A percentile compares a stretch with the other conserved stretches of the same genome.
These are phyloP conservation scores for Suillus lakei DNA, from an alignment of 768 basidiomycete genomes.

Conservation along the genomic window DNA sequence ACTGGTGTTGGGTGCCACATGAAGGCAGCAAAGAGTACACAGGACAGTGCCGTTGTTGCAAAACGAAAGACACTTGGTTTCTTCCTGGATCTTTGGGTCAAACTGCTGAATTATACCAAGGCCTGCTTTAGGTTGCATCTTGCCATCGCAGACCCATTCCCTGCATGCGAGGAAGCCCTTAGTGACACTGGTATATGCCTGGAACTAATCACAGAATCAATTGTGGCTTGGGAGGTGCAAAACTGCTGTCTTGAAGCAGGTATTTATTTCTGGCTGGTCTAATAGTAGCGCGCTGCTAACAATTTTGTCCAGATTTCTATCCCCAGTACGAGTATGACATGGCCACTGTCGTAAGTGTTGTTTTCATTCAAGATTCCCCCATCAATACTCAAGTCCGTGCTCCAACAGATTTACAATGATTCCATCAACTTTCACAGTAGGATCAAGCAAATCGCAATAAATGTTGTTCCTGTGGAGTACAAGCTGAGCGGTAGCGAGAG, in stretches of 20 bases:
- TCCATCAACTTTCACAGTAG: background rate
- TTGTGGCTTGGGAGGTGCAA: background rate
- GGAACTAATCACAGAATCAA: background rate
- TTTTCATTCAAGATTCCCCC: background rate
- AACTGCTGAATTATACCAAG: background rate
- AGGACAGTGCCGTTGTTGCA: background rate
- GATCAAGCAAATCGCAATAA: background rate
- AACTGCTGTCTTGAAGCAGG: background rate
- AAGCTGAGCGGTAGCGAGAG: background rate
- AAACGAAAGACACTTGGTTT: background rate
- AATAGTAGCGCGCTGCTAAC: background rate
- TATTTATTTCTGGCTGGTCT: background rate
- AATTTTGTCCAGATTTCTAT: background rate
- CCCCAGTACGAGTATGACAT: background rate
- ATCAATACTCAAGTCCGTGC: background rate
- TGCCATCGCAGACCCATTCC: background rate
- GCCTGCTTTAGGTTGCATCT: background rate
- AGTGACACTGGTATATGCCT: background rate
- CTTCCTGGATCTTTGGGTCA: background rate
- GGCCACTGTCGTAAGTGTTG: background rate
- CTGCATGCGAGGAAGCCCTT: background rate
- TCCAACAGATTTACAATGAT: background rate
- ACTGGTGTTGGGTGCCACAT: background rate
- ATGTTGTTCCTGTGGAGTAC: background rate
- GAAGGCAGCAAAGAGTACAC: background rate